Base-by-base conservation (phyloP, 1,284 basidiomycete species). In the Rhodotorula sp. region DNA sequence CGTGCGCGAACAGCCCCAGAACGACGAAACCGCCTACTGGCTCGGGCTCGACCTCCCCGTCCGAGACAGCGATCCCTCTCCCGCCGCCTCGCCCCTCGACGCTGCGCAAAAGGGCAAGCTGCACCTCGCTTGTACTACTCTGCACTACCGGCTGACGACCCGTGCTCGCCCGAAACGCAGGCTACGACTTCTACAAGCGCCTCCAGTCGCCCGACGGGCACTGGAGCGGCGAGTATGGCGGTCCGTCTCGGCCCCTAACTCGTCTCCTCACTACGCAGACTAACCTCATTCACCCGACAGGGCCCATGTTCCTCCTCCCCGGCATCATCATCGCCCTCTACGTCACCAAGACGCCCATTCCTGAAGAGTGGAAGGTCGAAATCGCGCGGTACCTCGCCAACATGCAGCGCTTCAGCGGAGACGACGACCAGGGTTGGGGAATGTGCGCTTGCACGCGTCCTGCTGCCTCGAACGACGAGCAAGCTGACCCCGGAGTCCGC, bases 201-300 rank as follows among this genome's bases (percentile, higher is more conserved):
- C 85, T 99, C 10, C 97, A 99, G 81, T 88, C 90, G 25, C 85
- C 88, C 58, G 96, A 98, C 78, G 97, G 97, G 0, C 97, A 99
- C 81, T 99, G 93, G 90, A 84, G 78, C 13, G 81, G 79, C 59
- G 81, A 73, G 66, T 74, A 73, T 53, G 77, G 77, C 52, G 75
- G 74, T 72, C 7, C 46, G 61, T 53, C 25, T 34, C 46, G 48
- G 25, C 12, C 44, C 42, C 34, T 62, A 91, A 54, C 90, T 90
- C 45, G 91, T 93, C 81, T 95, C 93, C 79, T 91, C 91, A 45
- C 7, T 2, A 4, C 70, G 19, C 7, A 19, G 34, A 16, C 58
- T 69, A n/a, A 66, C 73, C 44, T 14, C 49, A 12, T 25, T 5
- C 0, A 1, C 5, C 13, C 14, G 14, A n/a, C 63, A 75, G 93